Evolutionary conservation across 2,329 filamentous ascomycete genomes (phyloP).

Genomic region (Alternaria sp.): DNA sequence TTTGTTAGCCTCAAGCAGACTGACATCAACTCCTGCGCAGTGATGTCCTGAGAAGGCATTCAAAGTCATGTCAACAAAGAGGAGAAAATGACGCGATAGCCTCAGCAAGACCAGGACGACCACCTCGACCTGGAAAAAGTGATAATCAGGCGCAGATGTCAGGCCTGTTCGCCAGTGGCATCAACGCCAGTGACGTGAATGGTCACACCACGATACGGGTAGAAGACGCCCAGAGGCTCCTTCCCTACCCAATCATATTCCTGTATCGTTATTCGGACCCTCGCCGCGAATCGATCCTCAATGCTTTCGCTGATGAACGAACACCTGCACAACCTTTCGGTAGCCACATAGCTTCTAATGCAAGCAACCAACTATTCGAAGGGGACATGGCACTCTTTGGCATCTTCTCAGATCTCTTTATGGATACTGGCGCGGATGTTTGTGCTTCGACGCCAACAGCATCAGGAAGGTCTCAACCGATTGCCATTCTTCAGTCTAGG

Average conservation of each 20-base stretch:
- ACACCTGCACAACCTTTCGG: background rate
- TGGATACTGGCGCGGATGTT: background rate
- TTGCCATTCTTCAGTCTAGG: background rate
- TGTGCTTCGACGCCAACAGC: background rate
- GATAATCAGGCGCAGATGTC: background rate
- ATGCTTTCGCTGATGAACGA: constrained; percentile 15
- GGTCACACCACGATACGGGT: background rate
- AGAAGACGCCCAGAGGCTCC: background rate
- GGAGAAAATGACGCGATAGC: constrained; percentile 7
- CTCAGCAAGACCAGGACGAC: background rate
- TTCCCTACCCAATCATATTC: constrained; percentile 14
- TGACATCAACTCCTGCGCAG: background rate
- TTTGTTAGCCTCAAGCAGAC: background rate
- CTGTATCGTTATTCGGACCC: constrained; percentile 26
- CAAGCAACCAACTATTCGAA: background rate
- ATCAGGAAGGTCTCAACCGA: background rate
- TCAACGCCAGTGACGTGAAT: background rate
- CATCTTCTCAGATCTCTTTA: constrained; percentile 15
- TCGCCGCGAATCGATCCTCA: constrained; percentile 8
- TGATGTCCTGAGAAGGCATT: constrained; percentile 12
- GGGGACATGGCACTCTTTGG: constrained; percentile 1
- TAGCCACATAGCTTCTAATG: background rate
- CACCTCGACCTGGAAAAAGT: background rate
- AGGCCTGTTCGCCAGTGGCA: background rate
- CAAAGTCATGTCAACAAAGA: constrained; percentile 8